Evolutionary conservation across 2,329 filamentous ascomycete species (phyloP).

Genomic region (Phaeoacremonium minimum): DNA sequence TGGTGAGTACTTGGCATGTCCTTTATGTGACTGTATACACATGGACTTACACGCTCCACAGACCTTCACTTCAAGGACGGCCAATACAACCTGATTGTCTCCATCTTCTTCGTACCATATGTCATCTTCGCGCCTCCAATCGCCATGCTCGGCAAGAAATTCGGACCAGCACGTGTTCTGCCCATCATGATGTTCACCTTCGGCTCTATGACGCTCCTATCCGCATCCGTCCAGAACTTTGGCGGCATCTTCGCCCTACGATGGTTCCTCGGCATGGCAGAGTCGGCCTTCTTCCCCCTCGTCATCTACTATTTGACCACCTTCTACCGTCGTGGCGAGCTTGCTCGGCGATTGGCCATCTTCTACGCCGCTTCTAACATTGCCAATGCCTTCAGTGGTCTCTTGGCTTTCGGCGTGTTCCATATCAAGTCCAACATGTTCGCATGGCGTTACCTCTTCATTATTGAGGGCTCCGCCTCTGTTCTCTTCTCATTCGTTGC

Average conservation of each 20-base stretch:
- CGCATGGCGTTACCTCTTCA: slow-evolving; percentile 45
- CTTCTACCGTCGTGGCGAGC: slow-evolving; percentile 68
- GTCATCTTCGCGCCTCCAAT: slow-evolving; percentile 65
- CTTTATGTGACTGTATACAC: too few relatives aligned
- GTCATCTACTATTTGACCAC: slow-evolving; percentile 54
- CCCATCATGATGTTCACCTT: slow-evolving; percentile 64
- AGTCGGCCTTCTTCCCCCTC: slow-evolving; percentile 65
- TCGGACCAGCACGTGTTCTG: slow-evolving; percentile 58
- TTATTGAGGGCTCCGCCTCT: slow-evolving; percentile 52
- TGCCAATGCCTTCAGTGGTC: slow-evolving; percentile 57
- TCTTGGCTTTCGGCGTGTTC: slow-evolving; percentile 51
- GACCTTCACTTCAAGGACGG: slow-evolving; percentile 56
- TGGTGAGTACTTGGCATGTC: slow-evolving; percentile 13
- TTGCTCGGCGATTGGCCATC: slow-evolving; percentile 65
- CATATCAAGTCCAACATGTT: slow-evolving; percentile 29
- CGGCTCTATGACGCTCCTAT: slow-evolving; percentile 59
- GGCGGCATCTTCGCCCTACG: slow-evolving; percentile 61
- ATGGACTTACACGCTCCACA: too few relatives aligned
- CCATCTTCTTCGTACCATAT: slow-evolving; percentile 71
- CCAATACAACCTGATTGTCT: slow-evolving; percentile 66
- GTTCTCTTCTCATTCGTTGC: slow-evolving; percentile 60
- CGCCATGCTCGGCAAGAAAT: slow-evolving; percentile 64
- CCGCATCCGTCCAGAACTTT: slow-evolving; percentile 54
- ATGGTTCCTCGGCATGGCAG: slow-evolving; percentile 67
- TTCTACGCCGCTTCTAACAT: slow-evolving; percentile 59